A percentile compares a stretch with the other conserved stretches of the same genome.
Evolutionary conservation across 805 yeast species (phyloP).

Genomic region (Ogataea neopini): DNA sequence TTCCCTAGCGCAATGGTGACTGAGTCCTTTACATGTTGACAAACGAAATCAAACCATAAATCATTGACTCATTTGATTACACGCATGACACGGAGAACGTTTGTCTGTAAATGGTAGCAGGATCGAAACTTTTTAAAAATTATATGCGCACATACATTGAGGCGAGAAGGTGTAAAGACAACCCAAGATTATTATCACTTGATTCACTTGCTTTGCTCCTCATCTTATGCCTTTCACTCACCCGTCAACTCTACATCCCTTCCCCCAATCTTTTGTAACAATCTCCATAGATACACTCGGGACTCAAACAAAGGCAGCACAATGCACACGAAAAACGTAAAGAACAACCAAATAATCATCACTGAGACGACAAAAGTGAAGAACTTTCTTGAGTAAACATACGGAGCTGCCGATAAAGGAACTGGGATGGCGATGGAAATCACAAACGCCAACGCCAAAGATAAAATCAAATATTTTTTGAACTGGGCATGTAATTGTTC

Average conservation of each 20-base stretch:
- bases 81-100: no score
- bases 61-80: no score
- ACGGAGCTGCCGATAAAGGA: conserved; percentile 38
- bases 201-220: no score
- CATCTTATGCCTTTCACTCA: no score
- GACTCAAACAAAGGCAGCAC: conserved; percentile 36
- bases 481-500: conserved; percentile 6
- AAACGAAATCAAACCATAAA: no score
- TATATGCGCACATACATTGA: no score
- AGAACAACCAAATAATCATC: conserved; percentile 36
- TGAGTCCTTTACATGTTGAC: no score
- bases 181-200: no score
- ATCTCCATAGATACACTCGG: not conserved
- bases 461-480: conserved; percentile 21
- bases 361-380: conserved; percentile 33
- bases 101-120: no score
- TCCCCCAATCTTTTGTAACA: not conserved
- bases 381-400: conserved; percentile 36
- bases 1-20: no score
- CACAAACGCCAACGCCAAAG: conserved; percentile 21
- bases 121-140: no score
- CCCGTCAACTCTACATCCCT: not conserved
- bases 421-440: conserved; percentile 33
- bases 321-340: conserved; percentile 37
- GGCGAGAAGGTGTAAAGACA: no score